Percentiles rank a stretch among this genome's conserved stretches.
phyloP scores from a whole-genome alignment of 176 grass and related monocot genomes.

The Avena sativa region DNA sequence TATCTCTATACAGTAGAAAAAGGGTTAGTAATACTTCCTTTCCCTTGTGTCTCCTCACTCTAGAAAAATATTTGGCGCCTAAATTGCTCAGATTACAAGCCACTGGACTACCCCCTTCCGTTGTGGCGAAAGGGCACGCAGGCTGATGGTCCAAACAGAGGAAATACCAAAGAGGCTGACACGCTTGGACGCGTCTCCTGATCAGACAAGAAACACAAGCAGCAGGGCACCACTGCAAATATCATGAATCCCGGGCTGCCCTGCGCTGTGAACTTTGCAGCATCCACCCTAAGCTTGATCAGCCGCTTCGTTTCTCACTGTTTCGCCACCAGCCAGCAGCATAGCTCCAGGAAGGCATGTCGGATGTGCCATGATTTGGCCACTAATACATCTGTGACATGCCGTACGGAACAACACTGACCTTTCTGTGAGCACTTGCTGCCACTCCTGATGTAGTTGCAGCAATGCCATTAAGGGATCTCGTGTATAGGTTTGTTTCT shows the following conservation, averaged over 20 bases:
- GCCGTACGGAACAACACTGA: constrained; percentile 64
- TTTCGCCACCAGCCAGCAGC: background rate
- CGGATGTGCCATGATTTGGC: constrained; percentile 24
- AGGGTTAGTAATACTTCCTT: constrained; percentile 50
- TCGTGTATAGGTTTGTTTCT: constrained; percentile 59
- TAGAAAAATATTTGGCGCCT: constrained; percentile 54
- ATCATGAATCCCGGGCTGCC: background rate
- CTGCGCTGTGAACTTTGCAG: background rate
- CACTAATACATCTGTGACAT: constrained; percentile 88
- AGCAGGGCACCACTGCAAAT: constrained; percentile 29
- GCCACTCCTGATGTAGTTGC: constrained; percentile 72
- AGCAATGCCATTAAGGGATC: constrained; percentile 65
- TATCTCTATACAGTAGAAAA: constrained; percentile 59
- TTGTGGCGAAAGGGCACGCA: constrained; percentile 38
- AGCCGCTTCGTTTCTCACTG: constrained; percentile 17
- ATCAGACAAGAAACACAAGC: constrained; percentile 19
- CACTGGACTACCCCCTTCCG: constrained; percentile 39
- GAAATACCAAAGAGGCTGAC: background rate
- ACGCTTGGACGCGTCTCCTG: constrained; percentile 32
- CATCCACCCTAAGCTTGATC: constrained; percentile 29
- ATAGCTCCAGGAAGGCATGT: constrained; percentile 19
- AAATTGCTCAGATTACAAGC: constrained; percentile 52
- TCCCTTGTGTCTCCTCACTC: constrained; percentile 60
- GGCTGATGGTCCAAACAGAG: constrained; percentile 30
- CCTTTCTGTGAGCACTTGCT: constrained; percentile 72